Evolutionary conservation across 2,329 filamentous ascomycete genomes (phyloP).

Genomic region (Nemania diffusa): DNA sequence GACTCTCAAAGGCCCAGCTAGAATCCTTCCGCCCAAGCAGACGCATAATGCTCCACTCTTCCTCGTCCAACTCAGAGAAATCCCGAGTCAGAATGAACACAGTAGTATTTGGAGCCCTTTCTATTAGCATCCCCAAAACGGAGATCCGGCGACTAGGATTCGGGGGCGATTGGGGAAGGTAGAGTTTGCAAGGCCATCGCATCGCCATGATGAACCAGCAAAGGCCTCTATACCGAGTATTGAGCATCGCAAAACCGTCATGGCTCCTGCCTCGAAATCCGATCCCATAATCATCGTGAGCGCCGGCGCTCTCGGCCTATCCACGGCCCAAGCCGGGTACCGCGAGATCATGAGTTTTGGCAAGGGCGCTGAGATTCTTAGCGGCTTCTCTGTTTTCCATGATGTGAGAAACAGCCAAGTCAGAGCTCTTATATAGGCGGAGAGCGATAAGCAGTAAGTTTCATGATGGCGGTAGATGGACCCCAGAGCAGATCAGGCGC

Average conservation of each 20-base stretch:
- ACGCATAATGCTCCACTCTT: too few relatives aligned
- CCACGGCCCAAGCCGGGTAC: constrained; percentile 56
- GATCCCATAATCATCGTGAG: constrained; percentile 48
- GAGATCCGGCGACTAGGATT: too few relatives aligned
- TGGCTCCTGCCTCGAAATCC: constrained; percentile 31
- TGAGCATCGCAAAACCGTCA: neutral
- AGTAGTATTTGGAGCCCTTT: too few relatives aligned
- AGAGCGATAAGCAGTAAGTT: too few relatives aligned
- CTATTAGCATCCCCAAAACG: too few relatives aligned
- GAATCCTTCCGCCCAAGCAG: too few relatives aligned
- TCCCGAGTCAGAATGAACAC: too few relatives aligned
- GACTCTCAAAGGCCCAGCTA: neutral
- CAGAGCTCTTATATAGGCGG: too few relatives aligned
- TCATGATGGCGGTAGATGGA: too few relatives aligned
- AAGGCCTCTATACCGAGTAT: neutral
- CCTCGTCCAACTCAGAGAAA: too few relatives aligned
- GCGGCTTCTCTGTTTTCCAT: constrained; percentile 63
- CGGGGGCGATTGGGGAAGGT: neutral
- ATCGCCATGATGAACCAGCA: neutral
- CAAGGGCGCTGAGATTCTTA: constrained; percentile 48
- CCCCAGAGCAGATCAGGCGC: too few relatives aligned
- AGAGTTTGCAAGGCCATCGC: neutral
- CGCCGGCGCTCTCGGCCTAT: constrained; percentile 51
- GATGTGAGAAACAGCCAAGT: too few relatives aligned
- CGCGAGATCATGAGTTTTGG: constrained; percentile 56